Evolutionary conservation across 164 flowering plant species (phyloP).

Genomic region (Stephania japonica): DNA sequence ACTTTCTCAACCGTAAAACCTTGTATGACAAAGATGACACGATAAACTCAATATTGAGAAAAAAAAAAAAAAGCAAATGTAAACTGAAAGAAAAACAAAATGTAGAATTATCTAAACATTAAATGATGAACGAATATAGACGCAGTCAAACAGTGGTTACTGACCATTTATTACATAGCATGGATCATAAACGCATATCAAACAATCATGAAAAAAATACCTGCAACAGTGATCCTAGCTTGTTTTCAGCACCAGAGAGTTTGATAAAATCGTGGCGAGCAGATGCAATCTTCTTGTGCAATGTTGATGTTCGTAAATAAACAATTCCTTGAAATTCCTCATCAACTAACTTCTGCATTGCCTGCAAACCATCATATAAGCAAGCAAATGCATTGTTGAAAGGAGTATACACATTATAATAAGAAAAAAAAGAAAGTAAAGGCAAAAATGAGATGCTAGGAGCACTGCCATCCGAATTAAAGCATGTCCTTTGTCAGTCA

Average conservation of each 20-base stretch:
- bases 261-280: constrained; percentile 96
- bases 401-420: neutral
- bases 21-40: no score
- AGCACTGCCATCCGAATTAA: neutral
- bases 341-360: constrained; percentile 79
- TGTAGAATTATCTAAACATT: no score
- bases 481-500: neutral
- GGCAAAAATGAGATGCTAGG: neutral
- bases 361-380: constrained; percentile 37
- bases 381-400: neutral
- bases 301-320: constrained; percentile 79
- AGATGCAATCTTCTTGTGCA: constrained; percentile 88
- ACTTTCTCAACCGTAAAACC: no score
- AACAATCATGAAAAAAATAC: constrained; percentile 24
- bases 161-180: neutral
- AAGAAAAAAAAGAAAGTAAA: neutral
- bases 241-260: constrained; percentile 89
- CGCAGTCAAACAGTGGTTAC: neutral
- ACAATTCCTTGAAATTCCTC: constrained; percentile 89
- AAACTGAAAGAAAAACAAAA: no score
- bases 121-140: no score
- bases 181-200: neutral
- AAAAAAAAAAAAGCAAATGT: no score
- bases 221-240: constrained; percentile 89
- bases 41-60: no score